Evolutionary conservation across 495 filamentous ascomycete genomes (phyloP), one percentile per base, ranked within the genome.

Genomic region (Immersiella caudata): DNA sequence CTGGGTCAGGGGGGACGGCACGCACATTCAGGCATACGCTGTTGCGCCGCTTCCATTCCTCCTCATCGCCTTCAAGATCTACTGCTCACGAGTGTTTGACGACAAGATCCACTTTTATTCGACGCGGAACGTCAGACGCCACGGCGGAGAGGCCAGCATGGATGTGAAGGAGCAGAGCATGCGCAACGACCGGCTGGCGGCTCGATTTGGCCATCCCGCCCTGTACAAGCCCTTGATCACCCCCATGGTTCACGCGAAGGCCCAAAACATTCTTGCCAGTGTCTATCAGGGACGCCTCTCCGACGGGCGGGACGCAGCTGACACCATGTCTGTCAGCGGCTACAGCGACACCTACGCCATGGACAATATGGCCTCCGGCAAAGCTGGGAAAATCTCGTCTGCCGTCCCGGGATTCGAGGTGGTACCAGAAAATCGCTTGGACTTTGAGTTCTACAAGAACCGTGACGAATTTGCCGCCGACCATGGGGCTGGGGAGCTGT

Each of bases 191-290:
- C 89, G 91, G 22, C 86, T 98, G 3, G 89, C 84, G 40, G 83
- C 88, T 50, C 88, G 92, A 50, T 99, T 97, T 77, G 93, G 93
- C 5, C 92, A 98, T 74, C 95, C 95, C 18, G 94, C 91, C 14
- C 87, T 99, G 21, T 96, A 92, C 79, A 91, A 90, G 70, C 89
- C 90, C 8, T 85, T 99, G 58, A 91, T 94, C 70, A 96, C 92
- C 0, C 95, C 95, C 0, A 99, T 99, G 95, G 94, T 99, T 12
- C 91, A 95, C 68, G 92, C 91, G 50, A 94, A 90, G 75, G 92
- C 93, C 20, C 89, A 93, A 66, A 91, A 93, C 60, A 84, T 92
- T 40, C 85, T 99, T 36, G 88, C 88, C 40, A 85, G 89, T 52
- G 83, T 98, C 68, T 97, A 97, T 70, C 86, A 86, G 14, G 95